Evolutionary conservation across 495 filamentous ascomycete species (phyloP).

Genomic region (Aspergillus cavernicola): DNA sequence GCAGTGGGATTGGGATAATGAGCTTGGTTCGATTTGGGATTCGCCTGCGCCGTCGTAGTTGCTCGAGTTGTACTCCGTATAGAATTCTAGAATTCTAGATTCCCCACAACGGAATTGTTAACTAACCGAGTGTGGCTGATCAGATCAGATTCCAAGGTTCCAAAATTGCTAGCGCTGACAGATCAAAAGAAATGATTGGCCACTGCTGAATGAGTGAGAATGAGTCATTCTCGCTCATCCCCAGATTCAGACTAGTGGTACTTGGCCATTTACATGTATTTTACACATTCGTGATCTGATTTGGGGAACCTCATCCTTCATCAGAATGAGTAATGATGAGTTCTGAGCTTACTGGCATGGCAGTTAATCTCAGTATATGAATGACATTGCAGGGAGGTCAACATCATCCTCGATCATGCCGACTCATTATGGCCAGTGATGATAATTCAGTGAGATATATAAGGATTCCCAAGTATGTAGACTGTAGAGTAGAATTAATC

Average conservation of each 20-base stretch:
- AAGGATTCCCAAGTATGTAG: not conserved
- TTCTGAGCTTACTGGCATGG: not conserved
- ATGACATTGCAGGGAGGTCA: not conserved
- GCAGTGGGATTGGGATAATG: too few species aligned
- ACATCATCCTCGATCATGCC: not conserved
- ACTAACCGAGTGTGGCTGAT: too few species aligned
- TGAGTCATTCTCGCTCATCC: slow-evolving; percentile 12
- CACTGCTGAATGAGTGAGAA: not conserved
- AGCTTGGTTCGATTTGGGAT: too few species aligned
- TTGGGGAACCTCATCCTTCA: not conserved
- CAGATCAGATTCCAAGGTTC: too few species aligned
- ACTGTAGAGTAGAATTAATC: not conserved
- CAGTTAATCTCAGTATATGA: not conserved
- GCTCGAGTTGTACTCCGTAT: too few species aligned
- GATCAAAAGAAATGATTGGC: too few species aligned
- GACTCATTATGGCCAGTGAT: slow-evolving; percentile 8
- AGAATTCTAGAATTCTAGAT: too few species aligned
- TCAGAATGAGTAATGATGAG: slow-evolving; percentile 5
- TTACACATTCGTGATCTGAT: not conserved
- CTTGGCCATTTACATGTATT: too few species aligned
- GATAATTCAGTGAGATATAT: slow-evolving; percentile 2
- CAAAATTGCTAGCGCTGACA: too few species aligned
- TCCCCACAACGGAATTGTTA: too few species aligned
- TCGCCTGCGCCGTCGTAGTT: too few species aligned
- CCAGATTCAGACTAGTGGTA: too few species aligned